Evolutionary conservation across 208 protist genomes (phyloP).

Genomic region (Tritrichomonas foetus): DNA sequence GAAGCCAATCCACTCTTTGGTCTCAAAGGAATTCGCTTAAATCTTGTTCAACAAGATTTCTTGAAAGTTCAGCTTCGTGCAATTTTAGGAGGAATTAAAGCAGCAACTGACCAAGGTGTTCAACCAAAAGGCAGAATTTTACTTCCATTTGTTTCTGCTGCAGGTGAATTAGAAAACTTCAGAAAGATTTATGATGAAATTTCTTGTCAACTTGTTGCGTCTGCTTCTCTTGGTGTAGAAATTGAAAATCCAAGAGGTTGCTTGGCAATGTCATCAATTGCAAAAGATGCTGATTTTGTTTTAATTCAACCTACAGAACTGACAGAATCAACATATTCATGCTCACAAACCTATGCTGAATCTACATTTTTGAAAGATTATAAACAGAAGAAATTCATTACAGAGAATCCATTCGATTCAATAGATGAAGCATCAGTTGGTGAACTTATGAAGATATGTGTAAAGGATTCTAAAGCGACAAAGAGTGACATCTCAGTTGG

Average conservation of each 20-base stretch:
- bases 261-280: neutral
- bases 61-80: neutral
- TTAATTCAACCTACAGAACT: neutral
- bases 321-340: neutral
- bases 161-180: neutral
- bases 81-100: neutral
- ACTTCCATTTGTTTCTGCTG: neutral
- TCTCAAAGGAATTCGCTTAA: neutral
- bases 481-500: neutral
- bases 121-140: neutral
- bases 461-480: neutral
- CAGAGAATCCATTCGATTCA: neutral
- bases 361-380: neutral
- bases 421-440: neutral
- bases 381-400: neutral
- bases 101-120: neutral
- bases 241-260: neutral
- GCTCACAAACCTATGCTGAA: neutral
- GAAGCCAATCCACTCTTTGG: neutral
- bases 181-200: neutral
- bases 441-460: neutral
- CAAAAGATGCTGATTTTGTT: neutral
- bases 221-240: neutral
- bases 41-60: neutral
- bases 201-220: too few relatives aligned